Evolutionary conservation across 2,329 filamentous ascomycete genomes (phyloP).

Genomic region (Albophoma yamanashiensis): DNA sequence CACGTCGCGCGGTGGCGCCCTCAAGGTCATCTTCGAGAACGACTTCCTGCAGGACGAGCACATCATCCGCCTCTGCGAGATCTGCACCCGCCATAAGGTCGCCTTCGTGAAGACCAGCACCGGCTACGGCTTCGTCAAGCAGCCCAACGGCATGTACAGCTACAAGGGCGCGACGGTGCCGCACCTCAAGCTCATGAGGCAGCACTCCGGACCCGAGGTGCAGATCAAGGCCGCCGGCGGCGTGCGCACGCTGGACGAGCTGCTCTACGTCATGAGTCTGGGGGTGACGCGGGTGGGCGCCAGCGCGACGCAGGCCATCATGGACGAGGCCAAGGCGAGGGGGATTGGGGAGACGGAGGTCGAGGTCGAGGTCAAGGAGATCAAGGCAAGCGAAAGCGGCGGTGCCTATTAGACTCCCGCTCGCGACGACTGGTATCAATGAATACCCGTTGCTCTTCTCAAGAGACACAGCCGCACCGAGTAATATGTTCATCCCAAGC

Average conservation of each 20-base stretch:
- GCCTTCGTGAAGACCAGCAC: constrained; percentile 52
- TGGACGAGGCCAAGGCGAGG: constrained; percentile 40
- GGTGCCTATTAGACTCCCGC: neutral
- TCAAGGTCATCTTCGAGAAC: constrained; percentile 56
- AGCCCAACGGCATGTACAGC: constrained; percentile 35
- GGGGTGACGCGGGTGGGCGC: constrained; percentile 46
- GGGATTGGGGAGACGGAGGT: constrained; percentile 26
- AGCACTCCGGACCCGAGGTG: constrained; percentile 28
- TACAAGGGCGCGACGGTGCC: constrained; percentile 41
- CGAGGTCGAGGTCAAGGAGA: constrained; percentile 6
- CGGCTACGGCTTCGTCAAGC: constrained; percentile 50
- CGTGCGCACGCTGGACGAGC: constrained; percentile 43
- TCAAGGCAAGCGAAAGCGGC: neutral
- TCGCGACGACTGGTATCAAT: neutral
- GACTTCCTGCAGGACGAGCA: constrained; percentile 41
- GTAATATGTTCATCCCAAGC: neutral
- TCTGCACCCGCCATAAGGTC: constrained; percentile 39
- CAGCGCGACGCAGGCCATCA: constrained; percentile 41
- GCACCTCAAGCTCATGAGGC: constrained; percentile 43
- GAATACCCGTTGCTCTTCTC: neutral
- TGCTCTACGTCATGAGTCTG: constrained; percentile 41
- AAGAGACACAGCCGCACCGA: neutral
- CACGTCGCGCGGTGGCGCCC: constrained; percentile 22
- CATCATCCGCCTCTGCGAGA: constrained; percentile 40
- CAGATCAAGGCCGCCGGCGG: constrained; percentile 50